These are phyloP conservation scores for Clavariopsis aquatica DNA, from an alignment of 495 filamentous ascomycete genomes.

Conservation along the genomic window DNA sequence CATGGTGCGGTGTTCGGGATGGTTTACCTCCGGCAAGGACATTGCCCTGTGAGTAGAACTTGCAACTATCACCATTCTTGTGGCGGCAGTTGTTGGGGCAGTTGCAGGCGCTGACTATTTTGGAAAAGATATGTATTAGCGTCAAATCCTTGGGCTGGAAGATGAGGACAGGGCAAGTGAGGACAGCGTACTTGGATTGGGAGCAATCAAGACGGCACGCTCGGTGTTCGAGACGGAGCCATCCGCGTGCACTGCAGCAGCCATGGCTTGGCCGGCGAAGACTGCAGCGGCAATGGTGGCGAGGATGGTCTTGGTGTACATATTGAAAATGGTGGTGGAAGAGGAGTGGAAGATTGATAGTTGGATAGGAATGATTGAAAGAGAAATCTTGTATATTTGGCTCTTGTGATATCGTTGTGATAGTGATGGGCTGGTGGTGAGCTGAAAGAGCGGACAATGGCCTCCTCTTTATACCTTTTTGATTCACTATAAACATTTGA, in stretches of 20 bases:
- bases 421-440: background rate
- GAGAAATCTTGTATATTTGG: background rate
- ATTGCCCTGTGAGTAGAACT: conserved; percentile 1
- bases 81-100: background rate
- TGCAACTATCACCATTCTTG: background rate
- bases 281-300: background rate
- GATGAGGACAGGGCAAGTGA: no score
- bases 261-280: background rate
- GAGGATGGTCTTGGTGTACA: background rate
- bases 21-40: background rate
- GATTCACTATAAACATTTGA: background rate
- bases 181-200: background rate
- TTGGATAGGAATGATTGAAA: background rate
- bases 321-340: background rate
- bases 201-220: background rate
- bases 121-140: background rate
- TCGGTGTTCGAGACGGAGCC: background rate
- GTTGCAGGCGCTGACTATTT: background rate
- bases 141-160: background rate
- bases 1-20: background rate
- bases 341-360: background rate
- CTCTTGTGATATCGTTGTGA: no score
- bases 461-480: background rate
- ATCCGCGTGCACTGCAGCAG: background rate
- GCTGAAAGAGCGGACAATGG: background rate